Conservation (phyloP, 2,329 filamentous ascomycete genomes). For the Neonectria magnoliae region DNA sequence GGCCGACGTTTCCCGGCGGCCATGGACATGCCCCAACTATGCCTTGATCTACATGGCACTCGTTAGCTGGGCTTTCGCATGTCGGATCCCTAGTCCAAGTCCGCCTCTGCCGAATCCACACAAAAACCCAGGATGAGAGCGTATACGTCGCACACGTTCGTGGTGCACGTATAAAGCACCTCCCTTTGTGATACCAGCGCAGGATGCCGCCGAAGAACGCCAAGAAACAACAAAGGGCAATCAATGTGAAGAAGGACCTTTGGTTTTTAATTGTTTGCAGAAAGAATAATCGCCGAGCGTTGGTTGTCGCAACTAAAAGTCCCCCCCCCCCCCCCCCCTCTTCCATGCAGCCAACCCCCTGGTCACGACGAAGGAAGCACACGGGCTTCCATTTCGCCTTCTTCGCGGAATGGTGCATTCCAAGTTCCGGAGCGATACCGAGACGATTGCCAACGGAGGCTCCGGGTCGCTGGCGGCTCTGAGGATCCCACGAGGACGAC, state of each 20-base stretch:
- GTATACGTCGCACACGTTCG: no score
- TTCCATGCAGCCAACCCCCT: background rate
- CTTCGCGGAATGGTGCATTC: no score
- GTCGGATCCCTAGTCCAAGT: no score
- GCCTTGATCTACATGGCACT: no score
- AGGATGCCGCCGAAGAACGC: background rate
- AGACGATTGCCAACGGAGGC: background rate
- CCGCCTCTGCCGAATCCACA: no score
- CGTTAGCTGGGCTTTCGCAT: no score
- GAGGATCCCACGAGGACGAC: background rate
- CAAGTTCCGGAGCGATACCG: no score
- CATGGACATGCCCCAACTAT: background rate
- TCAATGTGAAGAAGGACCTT: background rate
- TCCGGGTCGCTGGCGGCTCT: background rate
- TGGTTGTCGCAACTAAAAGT: background rate
- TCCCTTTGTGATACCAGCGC: background rate
- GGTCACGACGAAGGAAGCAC: background rate
- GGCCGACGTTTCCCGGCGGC: conserved; percentile 1
- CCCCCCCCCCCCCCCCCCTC: no score
- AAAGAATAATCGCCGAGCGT: background rate
- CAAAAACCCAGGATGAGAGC: no score
- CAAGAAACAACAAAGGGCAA: background rate
- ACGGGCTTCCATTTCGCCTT: background rate
- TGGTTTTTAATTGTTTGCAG: background rate
- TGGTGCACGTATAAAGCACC: no score